A percentile compares a stretch with the other conserved stretches of the same genome.
phyloP scores from a whole-genome alignment of 2,329 filamentous ascomycete species.

The Alternaria postmessia region DNA sequence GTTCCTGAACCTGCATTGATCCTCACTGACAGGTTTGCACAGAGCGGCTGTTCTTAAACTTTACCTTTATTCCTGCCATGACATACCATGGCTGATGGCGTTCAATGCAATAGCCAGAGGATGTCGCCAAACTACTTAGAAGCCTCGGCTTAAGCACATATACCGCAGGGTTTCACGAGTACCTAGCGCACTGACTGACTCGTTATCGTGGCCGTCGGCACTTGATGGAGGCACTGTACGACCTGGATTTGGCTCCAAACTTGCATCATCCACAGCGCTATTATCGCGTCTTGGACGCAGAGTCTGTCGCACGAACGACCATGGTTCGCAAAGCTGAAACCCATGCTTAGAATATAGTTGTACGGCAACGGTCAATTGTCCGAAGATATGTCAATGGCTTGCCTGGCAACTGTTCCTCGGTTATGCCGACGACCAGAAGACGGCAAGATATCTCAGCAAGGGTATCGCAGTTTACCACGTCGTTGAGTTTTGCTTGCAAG shows the following conservation, averaged over 20 bases:
- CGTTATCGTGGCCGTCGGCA: conserved; percentile 9
- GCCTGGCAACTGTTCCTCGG: not conserved
- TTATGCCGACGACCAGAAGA: not conserved
- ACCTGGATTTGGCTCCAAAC: not conserved
- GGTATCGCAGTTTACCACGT: not conserved
- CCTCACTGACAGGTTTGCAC: not conserved
- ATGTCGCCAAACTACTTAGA: not conserved
- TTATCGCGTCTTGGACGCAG: not conserved
- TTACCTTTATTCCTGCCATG: not conserved
- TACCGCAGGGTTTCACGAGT: conserved; percentile 5
- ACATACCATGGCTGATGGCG: not conserved
- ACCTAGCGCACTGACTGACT: conserved; percentile 6
- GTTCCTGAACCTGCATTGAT: conserved; percentile 5
- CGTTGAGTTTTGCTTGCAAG: not conserved
- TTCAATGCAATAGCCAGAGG: not conserved
- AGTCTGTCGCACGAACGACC: conserved; percentile 8
- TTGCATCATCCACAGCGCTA: not conserved
- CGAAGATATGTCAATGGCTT: not conserved
- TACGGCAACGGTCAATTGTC: not conserved
- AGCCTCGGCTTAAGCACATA: not conserved
- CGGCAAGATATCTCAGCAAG: not conserved
- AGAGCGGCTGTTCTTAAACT: not conserved
- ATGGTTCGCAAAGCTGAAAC: conserved; percentile 10
- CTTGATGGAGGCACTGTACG: not conserved
- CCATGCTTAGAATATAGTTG: not conserved